These are phyloP conservation scores for Zymoseptoria passerinii DNA, from an alignment of 2,329 filamentous ascomycete genomes.

Conservation along the genomic window DNA sequence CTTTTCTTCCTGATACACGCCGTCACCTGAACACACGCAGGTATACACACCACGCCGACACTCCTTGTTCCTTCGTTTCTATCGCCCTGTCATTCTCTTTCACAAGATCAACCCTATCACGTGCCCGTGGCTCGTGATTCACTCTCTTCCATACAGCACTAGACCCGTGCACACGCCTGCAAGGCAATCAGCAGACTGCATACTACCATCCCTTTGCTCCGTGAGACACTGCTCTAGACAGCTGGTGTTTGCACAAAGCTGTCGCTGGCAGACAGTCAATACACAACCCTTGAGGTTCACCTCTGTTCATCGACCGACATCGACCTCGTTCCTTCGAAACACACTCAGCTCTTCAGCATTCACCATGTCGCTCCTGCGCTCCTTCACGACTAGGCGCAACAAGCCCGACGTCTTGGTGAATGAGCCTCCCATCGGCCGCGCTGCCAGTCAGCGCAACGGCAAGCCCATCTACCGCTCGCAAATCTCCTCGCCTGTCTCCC, in stretches of 20 bases:
- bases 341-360: not conserved
- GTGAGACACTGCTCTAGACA: not conserved
- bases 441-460: conserved; percentile 40
- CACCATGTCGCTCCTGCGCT: conserved; percentile 56
- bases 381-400: conserved; percentile 66
- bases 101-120: not conserved
- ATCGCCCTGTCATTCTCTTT: not conserved
- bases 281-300: not conserved
- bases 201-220: not conserved
- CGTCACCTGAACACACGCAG: not conserved
- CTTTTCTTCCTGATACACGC: not conserved
- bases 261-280: not conserved
- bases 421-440: conserved; percentile 29
- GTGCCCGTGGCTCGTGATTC: not conserved
- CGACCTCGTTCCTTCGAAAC: not conserved
- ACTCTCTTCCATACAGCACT: not conserved
- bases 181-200: not conserved
- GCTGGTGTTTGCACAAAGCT: not conserved
- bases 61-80: not conserved
- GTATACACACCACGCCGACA: not conserved
- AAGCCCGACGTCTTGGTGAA: conserved; percentile 36
- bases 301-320: not conserved
- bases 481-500: conserved; percentile 80
- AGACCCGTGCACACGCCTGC: not conserved
- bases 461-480: conserved; percentile 52